These are phyloP conservation scores for Ganoderma meredithae DNA, from an alignment of 1,284 basidiomycete species.

Conservation along the genomic window DNA sequence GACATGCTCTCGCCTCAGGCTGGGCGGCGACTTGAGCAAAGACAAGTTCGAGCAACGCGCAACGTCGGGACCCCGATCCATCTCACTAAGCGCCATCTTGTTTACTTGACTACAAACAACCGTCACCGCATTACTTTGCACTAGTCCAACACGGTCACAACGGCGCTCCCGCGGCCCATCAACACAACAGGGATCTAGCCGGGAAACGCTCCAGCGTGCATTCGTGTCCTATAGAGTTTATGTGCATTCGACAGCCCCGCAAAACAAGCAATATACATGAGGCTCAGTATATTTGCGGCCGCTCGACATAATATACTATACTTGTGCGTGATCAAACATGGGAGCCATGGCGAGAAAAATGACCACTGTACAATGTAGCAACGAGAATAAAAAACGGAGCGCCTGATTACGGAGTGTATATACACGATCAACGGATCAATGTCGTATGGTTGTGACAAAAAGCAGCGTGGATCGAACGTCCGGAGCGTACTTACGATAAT, in stretches of 20 bases:
- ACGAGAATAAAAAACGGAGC: constrained; percentile 18
- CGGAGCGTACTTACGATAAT: constrained; percentile 28
- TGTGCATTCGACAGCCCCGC: constrained; percentile 6
- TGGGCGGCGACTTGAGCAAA: not conserved
- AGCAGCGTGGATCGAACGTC: constrained; percentile 27
- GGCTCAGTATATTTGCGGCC: constrained; percentile 13
- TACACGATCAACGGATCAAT: constrained; percentile 27
- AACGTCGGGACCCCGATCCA: constrained; percentile 7
- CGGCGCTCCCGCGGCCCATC: not conserved
- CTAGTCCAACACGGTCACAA: not conserved
- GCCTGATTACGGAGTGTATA: constrained; percentile 31
- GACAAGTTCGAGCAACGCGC: not conserved
- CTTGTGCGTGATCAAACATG: constrained; percentile 24
- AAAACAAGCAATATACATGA: constrained; percentile 3
- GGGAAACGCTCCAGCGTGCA: too few relatives aligned
- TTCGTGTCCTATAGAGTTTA: constrained; percentile 6
- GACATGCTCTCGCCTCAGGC: constrained; percentile 8
- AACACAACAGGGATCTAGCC: not conserved
- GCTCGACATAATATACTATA: constrained; percentile 27
- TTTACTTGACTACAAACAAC: not conserved
- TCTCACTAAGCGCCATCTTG: constrained; percentile 3
- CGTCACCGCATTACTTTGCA: not conserved
- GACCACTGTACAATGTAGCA: constrained; percentile 32
- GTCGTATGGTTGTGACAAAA: constrained; percentile 19
- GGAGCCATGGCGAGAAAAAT: constrained; percentile 12